Conservation (phyloP, 2,329 filamentous ascomycete species). For the Lasiodiplodia gonubiensis region DNA sequence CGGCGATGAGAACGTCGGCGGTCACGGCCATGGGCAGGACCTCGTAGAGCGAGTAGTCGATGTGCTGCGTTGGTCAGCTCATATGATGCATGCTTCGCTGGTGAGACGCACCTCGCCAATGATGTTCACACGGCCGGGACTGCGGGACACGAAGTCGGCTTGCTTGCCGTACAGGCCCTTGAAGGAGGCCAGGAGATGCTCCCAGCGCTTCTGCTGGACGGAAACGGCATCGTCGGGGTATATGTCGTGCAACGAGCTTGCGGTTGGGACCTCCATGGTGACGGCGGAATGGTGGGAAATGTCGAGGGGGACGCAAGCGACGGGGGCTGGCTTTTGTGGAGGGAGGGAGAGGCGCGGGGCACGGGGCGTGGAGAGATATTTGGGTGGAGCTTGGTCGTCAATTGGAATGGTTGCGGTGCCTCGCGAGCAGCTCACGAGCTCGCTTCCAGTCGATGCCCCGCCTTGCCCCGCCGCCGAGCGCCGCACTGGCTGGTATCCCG, state of each 20-base stretch:
- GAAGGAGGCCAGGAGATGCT: conserved; percentile 73
- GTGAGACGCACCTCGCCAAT: conserved; percentile 73
- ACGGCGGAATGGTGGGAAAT: conserved; percentile 2
- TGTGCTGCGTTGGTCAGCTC: conserved; percentile 63
- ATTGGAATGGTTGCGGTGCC: conserved; percentile 21
- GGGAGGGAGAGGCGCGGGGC: conserved; percentile 11
- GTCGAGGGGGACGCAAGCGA: conserved; percentile 4
- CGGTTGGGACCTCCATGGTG: conserved; percentile 67
- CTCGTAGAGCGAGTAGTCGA: conserved; percentile 97
- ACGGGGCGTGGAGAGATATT: conserved; percentile 25
- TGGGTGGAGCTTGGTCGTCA: conserved; percentile 19
- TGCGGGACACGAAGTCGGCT: conserved; percentile 83
- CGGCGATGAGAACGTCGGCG: conserved; percentile 87
- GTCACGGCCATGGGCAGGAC: conserved; percentile 95
- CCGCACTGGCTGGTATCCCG: conserved; percentile 15
- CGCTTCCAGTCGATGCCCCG: conserved; percentile 17
- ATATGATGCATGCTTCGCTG: neutral
- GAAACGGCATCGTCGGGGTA: conserved; percentile 77
- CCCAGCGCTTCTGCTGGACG: conserved; percentile 76
- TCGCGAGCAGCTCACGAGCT: conserved; percentile 23
- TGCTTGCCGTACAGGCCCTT: conserved; percentile 69
- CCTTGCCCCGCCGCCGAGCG: conserved; percentile 21
- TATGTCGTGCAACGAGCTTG: conserved; percentile 76
- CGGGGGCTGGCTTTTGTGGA: conserved; percentile 9
- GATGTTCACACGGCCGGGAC: conserved; percentile 94